Base-by-base conservation (phyloP, 805 yeast species). In the Metschnikowia shivogae region DNA sequence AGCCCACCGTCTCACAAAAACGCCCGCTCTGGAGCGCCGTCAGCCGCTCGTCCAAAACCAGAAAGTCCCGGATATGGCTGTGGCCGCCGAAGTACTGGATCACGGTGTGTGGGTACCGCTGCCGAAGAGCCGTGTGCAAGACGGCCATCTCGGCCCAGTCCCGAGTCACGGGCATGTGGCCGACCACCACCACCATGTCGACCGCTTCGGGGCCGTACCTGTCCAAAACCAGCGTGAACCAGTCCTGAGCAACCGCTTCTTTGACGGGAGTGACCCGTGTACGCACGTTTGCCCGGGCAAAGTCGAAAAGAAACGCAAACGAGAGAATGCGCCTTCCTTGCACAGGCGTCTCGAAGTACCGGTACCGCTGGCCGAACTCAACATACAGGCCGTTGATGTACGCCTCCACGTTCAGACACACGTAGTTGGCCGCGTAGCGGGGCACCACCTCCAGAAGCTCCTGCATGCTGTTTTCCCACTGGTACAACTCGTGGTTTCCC, bases 31-130 rank as follows among this genome's bases (percentile, higher is more conserved):
- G 96, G n/a, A 92, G 64, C 0, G 84, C 97, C 0, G 86, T 80
- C 20, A 90, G 76, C 39, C 66, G 68, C 1, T 70, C 65, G 58
- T 92, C 98, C 41, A 82, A 70, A 3, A 78, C 68, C 6, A 79
- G 75, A 62, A 84, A 92, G 63, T 92, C 98, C 49, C 98, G 72
- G 12, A 92, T 81, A 60, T 92, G 98, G 26, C 95, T 82, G 64
- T 92, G 98, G 1, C 97, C 98, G 1, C 97, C 98, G 64, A 92
- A 84, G 55, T 85, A 87, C 61, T 89, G 96, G 43, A 92, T 85
- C 0, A 81, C 69, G 0, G 76, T 73, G 27, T 72, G 60, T 5
- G 95, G 92, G 55, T 78, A 85, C 24, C 64, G 67, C 22, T 60
- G 47, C 48, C 97, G 76, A 24, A 92, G 63, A 5, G 61, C 63